Evolutionary conservation across 768 basidiomycete species (phyloP).

Genomic region (Pleurotus cornucopiae): DNA sequence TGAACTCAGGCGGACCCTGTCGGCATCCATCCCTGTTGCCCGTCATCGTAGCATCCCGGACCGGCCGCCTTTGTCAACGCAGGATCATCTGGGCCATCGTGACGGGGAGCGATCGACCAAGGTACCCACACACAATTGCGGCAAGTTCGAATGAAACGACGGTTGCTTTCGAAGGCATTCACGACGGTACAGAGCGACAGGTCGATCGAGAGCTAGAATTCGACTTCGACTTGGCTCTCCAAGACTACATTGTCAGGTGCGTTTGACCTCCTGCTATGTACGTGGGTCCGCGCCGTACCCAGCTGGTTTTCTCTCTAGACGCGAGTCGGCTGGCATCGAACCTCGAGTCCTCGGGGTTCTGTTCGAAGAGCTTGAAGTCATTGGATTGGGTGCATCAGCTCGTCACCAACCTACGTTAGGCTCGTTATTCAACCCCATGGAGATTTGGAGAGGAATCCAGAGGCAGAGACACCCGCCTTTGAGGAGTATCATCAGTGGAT

Average conservation of each 20-base stretch:
- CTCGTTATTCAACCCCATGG: slow-evolving; percentile 49
- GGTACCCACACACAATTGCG: not conserved
- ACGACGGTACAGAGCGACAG: not conserved
- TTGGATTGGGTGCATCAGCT: slow-evolving; percentile 53
- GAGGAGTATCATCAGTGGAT: slow-evolving; percentile 55
- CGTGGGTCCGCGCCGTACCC: not conserved
- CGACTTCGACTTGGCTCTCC: slow-evolving; percentile 3
- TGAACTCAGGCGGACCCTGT: slow-evolving; percentile 6
- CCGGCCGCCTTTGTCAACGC: not conserved
- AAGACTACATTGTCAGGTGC: not conserved
- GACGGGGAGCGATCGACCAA: not conserved
- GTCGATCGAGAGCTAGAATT: not conserved
- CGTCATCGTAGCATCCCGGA: not conserved
- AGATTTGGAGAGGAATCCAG: slow-evolving; percentile 38
- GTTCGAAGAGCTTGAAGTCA: slow-evolving; percentile 55
- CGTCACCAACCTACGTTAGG: slow-evolving; percentile 57
- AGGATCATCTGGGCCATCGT: not conserved
- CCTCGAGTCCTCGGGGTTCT: slow-evolving; percentile 54
- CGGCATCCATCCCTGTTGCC: not conserved
- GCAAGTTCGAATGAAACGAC: not conserved
- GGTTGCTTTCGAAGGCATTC: not conserved
- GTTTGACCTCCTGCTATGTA: not conserved
- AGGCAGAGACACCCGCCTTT: slow-evolving; percentile 55
- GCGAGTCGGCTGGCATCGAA: slow-evolving; percentile 42
- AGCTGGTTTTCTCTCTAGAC: slow-evolving; percentile 25